Base-by-base conservation (phyloP, 2,329 filamentous ascomycete species). In the Penicillium sp. region DNA sequence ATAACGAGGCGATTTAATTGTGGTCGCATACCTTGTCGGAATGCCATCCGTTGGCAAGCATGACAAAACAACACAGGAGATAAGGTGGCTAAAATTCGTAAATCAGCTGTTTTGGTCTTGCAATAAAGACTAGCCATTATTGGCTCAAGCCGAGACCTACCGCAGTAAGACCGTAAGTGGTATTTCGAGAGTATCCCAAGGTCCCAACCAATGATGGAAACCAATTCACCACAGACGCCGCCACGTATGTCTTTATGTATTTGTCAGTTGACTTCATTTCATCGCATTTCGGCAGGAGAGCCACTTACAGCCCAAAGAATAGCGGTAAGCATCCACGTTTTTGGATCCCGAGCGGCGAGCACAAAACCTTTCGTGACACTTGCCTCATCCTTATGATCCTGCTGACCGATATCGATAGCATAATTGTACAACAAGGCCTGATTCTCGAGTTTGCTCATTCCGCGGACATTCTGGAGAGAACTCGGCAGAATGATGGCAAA, bases 401-500 rank as follows among this genome's bases (percentile, higher is more conserved):
- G 49, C 23, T 62, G 59, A 26, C 52, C 58, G 21, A 55, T 75
- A 47, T 77, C 76, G 65, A 26, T 64, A 57, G 49, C 57, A 52
- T 55, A 59, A 54, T 71, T 69, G 1, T 75, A 75, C 47, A 79
- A 71, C 20, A 76, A 67, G 2, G 72, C 69, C 52, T 74, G 73
- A 14, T n/a, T 76, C 75, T 12, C 73, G 61, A 21, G 60, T 61
- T 55, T 64, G 61, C 63, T 65, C n/a, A 68, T 46, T 67, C 72
- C 33, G 72, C 74, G 24, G 64, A 71, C 55, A 69, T 72, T 60
- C 76, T 47, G 40, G 14, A 56, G 75, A 11, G 74, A 50, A 68
- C 88, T 85, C 50, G 85, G 77, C 23, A 88, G 81, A 66, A 87
- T 84, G 65, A 78, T 81, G 64, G 83, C 80, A 9, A 81, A 72